These are phyloP conservation scores for Monilinia laxa DNA, from an alignment of 2,329 filamentous ascomycete species.

Conservation along the genomic window DNA sequence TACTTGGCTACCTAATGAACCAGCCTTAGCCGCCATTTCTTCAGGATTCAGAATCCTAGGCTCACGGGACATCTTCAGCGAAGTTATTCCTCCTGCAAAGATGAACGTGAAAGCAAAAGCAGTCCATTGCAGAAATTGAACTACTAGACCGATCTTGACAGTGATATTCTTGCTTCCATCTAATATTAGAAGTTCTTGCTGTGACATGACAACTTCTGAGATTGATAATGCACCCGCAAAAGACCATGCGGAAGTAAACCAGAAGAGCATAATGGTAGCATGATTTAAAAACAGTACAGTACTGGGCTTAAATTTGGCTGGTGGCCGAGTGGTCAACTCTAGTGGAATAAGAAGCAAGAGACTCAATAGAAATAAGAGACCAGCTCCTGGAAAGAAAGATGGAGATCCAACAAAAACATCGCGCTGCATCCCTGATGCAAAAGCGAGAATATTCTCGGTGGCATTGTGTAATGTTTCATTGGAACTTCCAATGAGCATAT, in stretches of 20 bases:
- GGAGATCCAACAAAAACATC: slow-evolving; percentile 10
- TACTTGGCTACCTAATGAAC: neutral
- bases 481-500: slow-evolving; percentile 3
- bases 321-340: neutral
- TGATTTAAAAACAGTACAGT: slow-evolving; percentile 9
- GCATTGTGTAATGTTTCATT: slow-evolving; percentile 1
- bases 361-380: slow-evolving; percentile 5
- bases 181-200: slow-evolving; percentile 11
- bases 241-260: slow-evolving; percentile 8
- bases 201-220: slow-evolving; percentile 4
- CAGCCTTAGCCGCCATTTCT: neutral
- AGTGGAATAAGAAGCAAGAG: slow-evolving; percentile 9
- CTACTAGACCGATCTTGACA: neutral
- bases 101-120: slow-evolving; percentile 16
- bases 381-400: slow-evolving; percentile 12
- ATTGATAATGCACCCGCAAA: slow-evolving; percentile 1
- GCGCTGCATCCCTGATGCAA: slow-evolving; percentile 3
- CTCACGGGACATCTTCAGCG: neutral
- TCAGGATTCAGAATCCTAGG: neutral
- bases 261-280: slow-evolving; percentile 4
- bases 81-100: neutral
- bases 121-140: slow-evolving; percentile 11
- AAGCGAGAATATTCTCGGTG: neutral
- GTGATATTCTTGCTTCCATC: neutral
- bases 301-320: neutral